Base-by-base conservation (phyloP, 768 basidiomycete genomes). In the Dentipellis sp. region DNA sequence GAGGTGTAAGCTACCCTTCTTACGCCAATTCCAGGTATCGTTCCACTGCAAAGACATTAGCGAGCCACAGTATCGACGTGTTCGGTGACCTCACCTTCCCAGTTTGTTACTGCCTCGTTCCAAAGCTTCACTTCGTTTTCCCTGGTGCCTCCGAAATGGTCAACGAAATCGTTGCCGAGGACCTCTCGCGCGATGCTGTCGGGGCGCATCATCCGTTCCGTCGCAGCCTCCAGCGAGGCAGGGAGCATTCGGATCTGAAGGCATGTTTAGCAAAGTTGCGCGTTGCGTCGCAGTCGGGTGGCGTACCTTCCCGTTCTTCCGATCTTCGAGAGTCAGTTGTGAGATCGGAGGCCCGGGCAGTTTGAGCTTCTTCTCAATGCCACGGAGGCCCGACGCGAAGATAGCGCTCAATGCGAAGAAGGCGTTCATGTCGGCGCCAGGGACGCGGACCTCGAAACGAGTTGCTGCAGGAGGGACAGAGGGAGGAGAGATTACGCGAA, bases 391-490 rank as follows among this genome's bases (percentile, higher is more conserved):
- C 29, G 95, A 74, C 17, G 82, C 76, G 68, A 97, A 92, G 59
- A 97, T 87, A 3, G 95, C 86, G 50, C 88, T 84, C 46, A 98
- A 72, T 0, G 93, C 83, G 60, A 88, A 91, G 71, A 94, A 90
- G 1, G 93, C 90, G 71, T 94, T 94, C 81, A 97, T 91, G 66
- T 99, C 97, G 39, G 97, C 97, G 22, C 97, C 97, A 1, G 97
- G 94, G 16, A 98, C 82, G 54, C 97, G 86, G 12, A 99, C 74
- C 73, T 99, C 97, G 64, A 99, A 80, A 50, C 97, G 78, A 1
- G 97, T 97, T 2, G 89, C 91, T 3, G 81, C 68, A 9, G 80
- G 78, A 2, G 88, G 80, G n/a, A 85, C 87, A 5, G 88, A 85
- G 1, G 97, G 97, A 2, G 95, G 94, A 0, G 88, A 86, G 64